phyloP scores from a whole-genome alignment of 495 filamentous ascomycete genomes.

The Xylaria longipes region DNA sequence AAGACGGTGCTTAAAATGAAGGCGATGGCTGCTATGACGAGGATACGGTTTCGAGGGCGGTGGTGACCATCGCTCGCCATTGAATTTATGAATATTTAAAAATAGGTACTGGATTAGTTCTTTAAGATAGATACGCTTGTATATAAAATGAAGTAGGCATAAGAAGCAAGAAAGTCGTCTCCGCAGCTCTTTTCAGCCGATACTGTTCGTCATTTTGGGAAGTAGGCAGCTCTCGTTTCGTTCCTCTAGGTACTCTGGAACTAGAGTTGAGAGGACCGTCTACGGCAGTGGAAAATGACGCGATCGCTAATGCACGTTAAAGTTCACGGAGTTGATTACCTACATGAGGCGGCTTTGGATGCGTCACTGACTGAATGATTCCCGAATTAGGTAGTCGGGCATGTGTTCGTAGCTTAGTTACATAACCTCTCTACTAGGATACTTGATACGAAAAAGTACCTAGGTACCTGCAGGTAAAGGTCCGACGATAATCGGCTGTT shows the following conservation, averaged over 20 bases:
- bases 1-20: constrained; percentile 26
- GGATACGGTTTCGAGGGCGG: constrained; percentile 11
- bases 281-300: not conserved
- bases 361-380: not conserved
- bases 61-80: constrained; percentile 7
- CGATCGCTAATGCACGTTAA: not conserved
- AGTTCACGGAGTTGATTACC: not conserved
- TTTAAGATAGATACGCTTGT: not conserved
- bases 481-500: not conserved
- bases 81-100: not conserved
- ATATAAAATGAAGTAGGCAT: not conserved
- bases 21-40: constrained; percentile 21
- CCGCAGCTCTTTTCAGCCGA: not conserved
- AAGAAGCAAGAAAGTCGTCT: not conserved
- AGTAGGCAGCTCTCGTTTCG: not conserved
- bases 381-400: not conserved
- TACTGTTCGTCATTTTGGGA: not conserved
- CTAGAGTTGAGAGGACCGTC: not conserved
- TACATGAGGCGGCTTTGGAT: not conserved
- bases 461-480: not conserved
- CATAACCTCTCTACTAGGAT: constrained; percentile 8
- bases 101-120: not conserved
- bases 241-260: not conserved
- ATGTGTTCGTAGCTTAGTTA: constrained; percentile 21
- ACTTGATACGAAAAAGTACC: not conserved